A percentile compares a stretch with the other conserved stretches of the same genome.
Conservation (phyloP, 768 basidiomycete species). For the Boletus vinaceobasis region DNA sequence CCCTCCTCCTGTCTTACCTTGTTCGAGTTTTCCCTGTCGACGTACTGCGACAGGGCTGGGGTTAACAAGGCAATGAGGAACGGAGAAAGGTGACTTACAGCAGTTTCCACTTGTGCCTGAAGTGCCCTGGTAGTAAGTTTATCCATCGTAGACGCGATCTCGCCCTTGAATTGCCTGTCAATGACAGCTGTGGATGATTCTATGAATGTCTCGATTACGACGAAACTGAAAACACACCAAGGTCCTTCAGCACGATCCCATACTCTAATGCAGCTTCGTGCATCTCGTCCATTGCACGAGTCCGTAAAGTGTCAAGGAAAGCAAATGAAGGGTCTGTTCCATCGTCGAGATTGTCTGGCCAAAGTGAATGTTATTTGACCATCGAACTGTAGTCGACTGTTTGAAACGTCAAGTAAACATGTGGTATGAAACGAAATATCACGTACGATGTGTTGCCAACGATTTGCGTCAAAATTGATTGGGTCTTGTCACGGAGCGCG, state of each 20-base stretch:
- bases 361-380: conserved; percentile 79
- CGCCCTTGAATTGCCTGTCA: conserved; percentile 85
- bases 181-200: conserved; percentile 62
- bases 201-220: not conserved
- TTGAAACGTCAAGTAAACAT: not conserved
- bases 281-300: conserved; percentile 85
- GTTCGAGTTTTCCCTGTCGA: conserved; percentile 84
- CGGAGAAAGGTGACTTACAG: conserved; percentile 42
- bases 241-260: conserved; percentile 78
- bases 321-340: conserved; percentile 66
- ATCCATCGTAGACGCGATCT: conserved; percentile 82
- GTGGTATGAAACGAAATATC: not conserved
- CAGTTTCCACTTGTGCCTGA: conserved; percentile 85
- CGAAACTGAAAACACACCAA: conserved; percentile 43
- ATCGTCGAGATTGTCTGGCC: conserved; percentile 72
- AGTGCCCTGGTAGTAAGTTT: conserved; percentile 80
- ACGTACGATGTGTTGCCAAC: conserved; percentile 72
- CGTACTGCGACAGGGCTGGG: conserved; percentile 47
- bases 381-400: conserved; percentile 53
- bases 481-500: conserved; percentile 75
- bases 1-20: conserved; percentile 85
- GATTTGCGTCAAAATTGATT: conserved; percentile 83
- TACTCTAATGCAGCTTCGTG: conserved; percentile 79
- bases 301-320: conserved; percentile 78
- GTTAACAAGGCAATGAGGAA: not conserved